Percentiles rank a stretch among this genome's conserved stretches.
These are phyloP conservation scores for Moniliophthora roreri DNA, from an alignment of 1,284 basidiomycete genomes.

Conservation along the genomic window DNA sequence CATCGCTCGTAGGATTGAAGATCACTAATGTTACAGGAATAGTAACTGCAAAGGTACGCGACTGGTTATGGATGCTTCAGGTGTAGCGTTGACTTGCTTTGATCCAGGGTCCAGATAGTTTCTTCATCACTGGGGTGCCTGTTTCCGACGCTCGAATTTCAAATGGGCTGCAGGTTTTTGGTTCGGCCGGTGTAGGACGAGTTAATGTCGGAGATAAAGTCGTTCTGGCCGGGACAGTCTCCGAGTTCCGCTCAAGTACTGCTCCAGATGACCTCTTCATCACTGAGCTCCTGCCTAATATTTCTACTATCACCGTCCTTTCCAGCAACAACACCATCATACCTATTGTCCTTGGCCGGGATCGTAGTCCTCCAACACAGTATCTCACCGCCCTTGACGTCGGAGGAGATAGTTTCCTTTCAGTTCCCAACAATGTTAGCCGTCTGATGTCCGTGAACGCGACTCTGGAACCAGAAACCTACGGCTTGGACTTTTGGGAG, in stretches of 20 bases:
- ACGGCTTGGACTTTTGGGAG: constrained; percentile 66
- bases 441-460: constrained; percentile 45
- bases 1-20: constrained; percentile 45
- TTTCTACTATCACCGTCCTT: constrained; percentile 42
- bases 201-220: constrained; percentile 52
- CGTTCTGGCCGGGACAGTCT: constrained; percentile 45
- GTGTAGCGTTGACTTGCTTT: background rate
- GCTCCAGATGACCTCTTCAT: constrained; percentile 46
- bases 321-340: constrained; percentile 47
- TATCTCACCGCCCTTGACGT: constrained; percentile 48
- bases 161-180: constrained; percentile 54
- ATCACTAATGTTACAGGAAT: constrained; percentile 51
- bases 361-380: constrained; percentile 54
- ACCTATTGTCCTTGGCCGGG: constrained; percentile 53
- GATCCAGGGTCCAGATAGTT: constrained; percentile 45
- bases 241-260: constrained; percentile 48
- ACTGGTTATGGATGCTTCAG: background rate
- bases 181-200: constrained; percentile 33
- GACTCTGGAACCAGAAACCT: constrained; percentile 48
- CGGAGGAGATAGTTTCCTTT: constrained; percentile 55
- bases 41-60: constrained; percentile 53
- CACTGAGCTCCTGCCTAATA: constrained; percentile 51
- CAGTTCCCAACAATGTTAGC: constrained; percentile 55
- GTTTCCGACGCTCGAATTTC: constrained; percentile 47
- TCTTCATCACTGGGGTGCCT: constrained; percentile 52